A percentile compares a stretch with the other conserved stretches of the same genome.
Conservation (phyloP, 2,329 filamentous ascomycete genomes). For the Bipolaris gigantea region DNA sequence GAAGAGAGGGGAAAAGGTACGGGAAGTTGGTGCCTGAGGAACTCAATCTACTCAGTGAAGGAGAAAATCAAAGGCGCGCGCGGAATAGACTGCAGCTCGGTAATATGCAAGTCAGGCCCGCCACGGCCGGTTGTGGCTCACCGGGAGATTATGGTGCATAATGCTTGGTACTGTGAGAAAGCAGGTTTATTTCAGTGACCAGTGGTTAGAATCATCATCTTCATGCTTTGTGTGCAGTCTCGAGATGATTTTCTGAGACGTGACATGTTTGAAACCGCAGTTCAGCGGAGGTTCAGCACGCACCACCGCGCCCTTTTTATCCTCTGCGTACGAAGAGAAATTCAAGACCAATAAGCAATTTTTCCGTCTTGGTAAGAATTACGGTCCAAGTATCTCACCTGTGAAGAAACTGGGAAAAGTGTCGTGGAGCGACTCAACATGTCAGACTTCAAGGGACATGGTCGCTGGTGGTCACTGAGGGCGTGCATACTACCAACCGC, state of each 20-base stretch:
- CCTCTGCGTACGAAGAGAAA: not conserved
- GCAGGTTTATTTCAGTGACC: constrained; percentile 2
- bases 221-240: constrained; percentile 1
- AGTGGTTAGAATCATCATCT: not conserved
- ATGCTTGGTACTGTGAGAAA: constrained; percentile 5
- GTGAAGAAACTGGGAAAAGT: not conserved
- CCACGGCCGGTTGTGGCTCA: constrained; percentile 1
- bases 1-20: constrained; percentile 3
- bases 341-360: not conserved
- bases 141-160: constrained; percentile 6
- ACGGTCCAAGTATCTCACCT: not conserved
- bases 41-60: constrained; percentile 2
- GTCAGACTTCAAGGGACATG: not conserved
- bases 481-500: not conserved
- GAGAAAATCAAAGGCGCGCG: constrained; percentile 4
- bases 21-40: not conserved
- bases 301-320: not conserved
- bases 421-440: not conserved
- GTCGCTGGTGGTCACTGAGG: too few species aligned
- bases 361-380: too few species aligned
- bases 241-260: constrained; percentile 17
- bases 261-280: constrained; percentile 17
- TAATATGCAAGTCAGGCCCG: not conserved
- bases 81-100: not conserved
- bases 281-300: constrained; percentile 9